These are phyloP conservation scores for Gautieria morchelliformis DNA, from an alignment of 768 basidiomycete genomes.

Conservation along the genomic window DNA sequence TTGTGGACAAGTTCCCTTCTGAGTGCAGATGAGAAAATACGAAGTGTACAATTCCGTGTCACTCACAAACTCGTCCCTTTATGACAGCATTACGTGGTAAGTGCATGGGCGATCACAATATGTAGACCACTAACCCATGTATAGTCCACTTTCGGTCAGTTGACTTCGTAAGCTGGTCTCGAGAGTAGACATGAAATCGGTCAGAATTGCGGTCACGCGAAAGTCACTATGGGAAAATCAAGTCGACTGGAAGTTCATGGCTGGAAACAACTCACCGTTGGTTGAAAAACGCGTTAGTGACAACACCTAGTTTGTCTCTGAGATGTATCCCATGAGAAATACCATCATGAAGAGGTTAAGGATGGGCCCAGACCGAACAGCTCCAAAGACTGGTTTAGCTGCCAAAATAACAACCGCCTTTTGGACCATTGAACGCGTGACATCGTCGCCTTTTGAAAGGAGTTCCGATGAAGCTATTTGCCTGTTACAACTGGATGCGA, in stretches of 20 bases:
- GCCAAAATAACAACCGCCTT: slow-evolving; percentile 95
- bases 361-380: slow-evolving; percentile 55
- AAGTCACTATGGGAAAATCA: slow-evolving; percentile 57
- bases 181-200: slow-evolving; percentile 73
- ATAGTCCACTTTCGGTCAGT: slow-evolving; percentile 85
- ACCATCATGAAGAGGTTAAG: neutral
- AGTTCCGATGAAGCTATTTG: slow-evolving; percentile 80
- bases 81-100: neutral
- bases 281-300: slow-evolving; percentile 84
- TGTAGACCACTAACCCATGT: slow-evolving; percentile 64
- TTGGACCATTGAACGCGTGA: slow-evolving; percentile 93
- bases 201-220: slow-evolving; percentile 75
- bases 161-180: slow-evolving; percentile 69
- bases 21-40: slow-evolving; percentile 3
- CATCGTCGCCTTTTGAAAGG: slow-evolving; percentile 65
- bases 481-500: slow-evolving; percentile 68
- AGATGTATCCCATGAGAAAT: neutral
- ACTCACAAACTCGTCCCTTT: slow-evolving; percentile 63
- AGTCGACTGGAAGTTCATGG: neutral
- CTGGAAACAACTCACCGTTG: slow-evolving; percentile 43
- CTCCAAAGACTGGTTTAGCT: slow-evolving; percentile 85
- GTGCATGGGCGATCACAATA: neutral
- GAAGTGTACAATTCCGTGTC: slow-evolving; percentile 4
- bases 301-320: slow-evolving; percentile 88
- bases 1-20: slow-evolving; percentile 90